phyloP scores from a whole-genome alignment of 2,329 filamentous ascomycete genomes.

The Pseudogymnoascus sp. region DNA sequence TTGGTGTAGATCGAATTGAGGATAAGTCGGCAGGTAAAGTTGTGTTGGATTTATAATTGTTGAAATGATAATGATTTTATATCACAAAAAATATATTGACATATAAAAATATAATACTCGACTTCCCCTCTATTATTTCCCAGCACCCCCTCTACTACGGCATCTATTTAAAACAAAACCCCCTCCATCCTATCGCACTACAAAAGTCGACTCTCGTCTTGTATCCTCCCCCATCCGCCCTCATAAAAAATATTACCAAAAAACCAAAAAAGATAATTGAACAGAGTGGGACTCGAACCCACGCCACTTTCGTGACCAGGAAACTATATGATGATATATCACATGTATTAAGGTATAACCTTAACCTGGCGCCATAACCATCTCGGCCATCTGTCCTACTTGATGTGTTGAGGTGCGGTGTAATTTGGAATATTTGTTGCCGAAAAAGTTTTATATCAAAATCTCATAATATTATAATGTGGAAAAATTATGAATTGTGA shows the following conservation, averaged over 20 bases:
- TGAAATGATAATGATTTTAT: not conserved
- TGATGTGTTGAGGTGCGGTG: not conserved
- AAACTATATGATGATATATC: conserved; percentile 18
- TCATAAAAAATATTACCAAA: too few species aligned
- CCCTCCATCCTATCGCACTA: not conserved
- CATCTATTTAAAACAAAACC: not conserved
- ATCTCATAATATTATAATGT: not conserved
- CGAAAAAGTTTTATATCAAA: not conserved
- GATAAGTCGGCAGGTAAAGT: not conserved
- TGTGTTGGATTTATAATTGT: not conserved
- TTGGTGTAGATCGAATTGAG: too few species aligned
- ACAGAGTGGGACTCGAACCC: conserved; percentile 35
- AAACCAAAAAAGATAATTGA: conserved; percentile 14
- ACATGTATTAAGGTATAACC: conserved; percentile 10
- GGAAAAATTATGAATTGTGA: not conserved
- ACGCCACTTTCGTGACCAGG: conserved; percentile 34
- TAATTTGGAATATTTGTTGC: not conserved
- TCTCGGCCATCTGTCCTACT: not conserved
- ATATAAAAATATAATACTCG: not conserved
- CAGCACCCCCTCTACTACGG: not conserved
- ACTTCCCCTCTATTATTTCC: not conserved
- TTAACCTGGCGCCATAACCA: conserved; percentile 9
- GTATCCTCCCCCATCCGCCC: too few species aligned
- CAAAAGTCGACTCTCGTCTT: too few species aligned
- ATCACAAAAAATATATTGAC: not conserved